These are phyloP conservation scores for Cadophora sp. DNA, from an alignment of 2,329 filamentous ascomycete genomes.

Conservation along the genomic window DNA sequence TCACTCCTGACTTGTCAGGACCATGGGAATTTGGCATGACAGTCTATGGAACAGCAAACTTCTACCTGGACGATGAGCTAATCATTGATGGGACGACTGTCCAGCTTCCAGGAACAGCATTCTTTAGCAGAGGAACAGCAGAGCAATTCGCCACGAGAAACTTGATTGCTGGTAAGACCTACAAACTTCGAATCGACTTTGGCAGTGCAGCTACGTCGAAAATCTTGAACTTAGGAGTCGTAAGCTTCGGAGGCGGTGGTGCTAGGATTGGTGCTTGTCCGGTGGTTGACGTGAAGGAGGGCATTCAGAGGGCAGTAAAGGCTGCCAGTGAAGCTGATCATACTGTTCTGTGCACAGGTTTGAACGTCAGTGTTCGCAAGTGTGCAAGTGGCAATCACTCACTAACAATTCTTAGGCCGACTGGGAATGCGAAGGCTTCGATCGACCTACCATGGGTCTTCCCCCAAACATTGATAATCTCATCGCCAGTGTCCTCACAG, in stretches of 20 bases:
- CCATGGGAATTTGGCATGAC: constrained; percentile 47
- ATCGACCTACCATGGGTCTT: constrained; percentile 38
- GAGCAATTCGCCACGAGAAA: constrained; percentile 41
- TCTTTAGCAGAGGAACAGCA: constrained; percentile 47
- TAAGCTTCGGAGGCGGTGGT: constrained; percentile 64
- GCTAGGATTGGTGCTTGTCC: constrained; percentile 67
- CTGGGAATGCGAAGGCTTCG: constrained; percentile 46
- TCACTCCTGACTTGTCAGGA: constrained; percentile 35
- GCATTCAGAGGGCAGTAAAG: constrained; percentile 69
- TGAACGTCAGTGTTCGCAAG: constrained; percentile 57
- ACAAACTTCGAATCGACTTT: constrained; percentile 50
- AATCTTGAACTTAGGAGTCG: constrained; percentile 53
- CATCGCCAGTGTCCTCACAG: constrained; percentile 59
- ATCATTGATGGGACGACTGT: constrained; percentile 44
- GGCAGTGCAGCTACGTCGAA: constrained; percentile 64
- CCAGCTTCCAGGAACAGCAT: constrained; percentile 47
- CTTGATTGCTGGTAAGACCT: constrained; percentile 42
- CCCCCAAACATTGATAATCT: constrained; percentile 40
- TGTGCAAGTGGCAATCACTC: constrained; percentile 52
- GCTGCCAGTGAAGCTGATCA: constrained; percentile 74
- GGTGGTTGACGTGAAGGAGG: constrained; percentile 60
- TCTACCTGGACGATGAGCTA: constrained; percentile 45
- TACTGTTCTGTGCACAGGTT: constrained; percentile 76
- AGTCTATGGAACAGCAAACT: constrained; percentile 45
- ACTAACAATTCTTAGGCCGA: constrained; percentile 60